Conservation (phyloP, 164 flowering plant species). For the Vitis riparia region DNA sequence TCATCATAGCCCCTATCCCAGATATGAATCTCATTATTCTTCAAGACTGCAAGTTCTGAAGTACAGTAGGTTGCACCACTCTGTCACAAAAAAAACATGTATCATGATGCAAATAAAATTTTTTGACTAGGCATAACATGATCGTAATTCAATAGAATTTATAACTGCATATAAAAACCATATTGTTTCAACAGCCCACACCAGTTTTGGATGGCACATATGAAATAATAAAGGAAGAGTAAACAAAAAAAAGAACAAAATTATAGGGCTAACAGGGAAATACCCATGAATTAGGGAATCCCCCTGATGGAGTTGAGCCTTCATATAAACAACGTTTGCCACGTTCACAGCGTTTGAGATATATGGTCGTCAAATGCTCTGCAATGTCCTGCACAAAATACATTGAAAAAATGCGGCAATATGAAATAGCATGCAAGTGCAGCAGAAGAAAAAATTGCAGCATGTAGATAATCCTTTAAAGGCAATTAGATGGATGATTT, state of each 20-base stretch:
- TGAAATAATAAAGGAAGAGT: not conserved
- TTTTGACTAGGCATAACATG: no score
- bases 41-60: conserved; percentile 78
- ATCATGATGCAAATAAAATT: not conserved
- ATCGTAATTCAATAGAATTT: no score
- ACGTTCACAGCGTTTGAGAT: conserved; percentile 84
- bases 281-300: conserved; percentile 98
- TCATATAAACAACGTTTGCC: conserved; percentile 96
- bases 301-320: conserved; percentile 91
- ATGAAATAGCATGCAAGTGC: not conserved
- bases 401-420: not conserved
- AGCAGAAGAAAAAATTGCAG: not conserved
- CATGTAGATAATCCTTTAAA: no score
- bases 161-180: no score
- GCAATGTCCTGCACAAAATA: conserved; percentile 68
- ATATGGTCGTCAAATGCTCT: conserved; percentile 84
- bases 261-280: not conserved
- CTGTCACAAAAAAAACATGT: conserved; percentile 33
- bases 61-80: conserved; percentile 86
- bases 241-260: not conserved
- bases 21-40: conserved; percentile 74
- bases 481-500: no score
- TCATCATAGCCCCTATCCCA: conserved; percentile 94
- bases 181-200: no score
- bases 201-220: not conserved